Conservation (phyloP, 2,329 filamentous ascomycete genomes). For the Leptographium lundbergii region DNA sequence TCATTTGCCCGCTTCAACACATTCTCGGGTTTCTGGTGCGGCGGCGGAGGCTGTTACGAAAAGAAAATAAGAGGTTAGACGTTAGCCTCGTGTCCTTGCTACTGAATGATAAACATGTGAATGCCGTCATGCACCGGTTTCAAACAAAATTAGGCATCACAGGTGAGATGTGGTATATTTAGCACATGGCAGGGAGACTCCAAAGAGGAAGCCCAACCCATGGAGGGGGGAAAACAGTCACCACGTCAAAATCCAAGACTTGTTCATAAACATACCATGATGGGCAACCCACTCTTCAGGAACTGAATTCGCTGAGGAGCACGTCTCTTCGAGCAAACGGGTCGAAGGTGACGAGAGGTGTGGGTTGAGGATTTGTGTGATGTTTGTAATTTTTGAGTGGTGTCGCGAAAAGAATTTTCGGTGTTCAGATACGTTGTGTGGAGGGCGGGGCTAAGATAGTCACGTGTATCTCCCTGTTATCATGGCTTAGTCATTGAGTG, state of each 20-base stretch:
- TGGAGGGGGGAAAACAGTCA: not conserved
- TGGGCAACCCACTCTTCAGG: conserved; percentile 38
- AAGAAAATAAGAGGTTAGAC: not conserved
- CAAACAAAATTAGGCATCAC: not conserved
- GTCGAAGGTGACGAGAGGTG: not conserved
- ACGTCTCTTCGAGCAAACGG: conserved; percentile 2
- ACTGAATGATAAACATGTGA: not conserved
- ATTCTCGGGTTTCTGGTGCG: conserved; percentile 97
- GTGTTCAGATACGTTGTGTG: not conserved
- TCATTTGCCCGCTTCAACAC: conserved; percentile 97
- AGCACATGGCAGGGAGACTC: not conserved
- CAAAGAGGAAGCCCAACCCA: not conserved
- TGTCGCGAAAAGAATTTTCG: conserved; percentile 5
- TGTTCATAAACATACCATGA: conserved; percentile 26
- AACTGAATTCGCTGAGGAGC: conserved; percentile 3
- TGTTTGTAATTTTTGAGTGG: not conserved
- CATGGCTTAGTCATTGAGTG: not conserved
- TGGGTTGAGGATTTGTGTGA: not conserved
- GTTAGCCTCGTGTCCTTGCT: not conserved
- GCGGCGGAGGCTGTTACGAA: conserved; percentile 61
- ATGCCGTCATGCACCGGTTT: not conserved
- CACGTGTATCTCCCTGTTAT: not conserved
- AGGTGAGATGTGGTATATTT: not conserved
- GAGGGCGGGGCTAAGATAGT: conserved; percentile 1
- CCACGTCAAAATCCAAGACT: not conserved